Conservation (phyloP, 805 yeast genomes). For the Monosporozyma servazzii region DNA sequence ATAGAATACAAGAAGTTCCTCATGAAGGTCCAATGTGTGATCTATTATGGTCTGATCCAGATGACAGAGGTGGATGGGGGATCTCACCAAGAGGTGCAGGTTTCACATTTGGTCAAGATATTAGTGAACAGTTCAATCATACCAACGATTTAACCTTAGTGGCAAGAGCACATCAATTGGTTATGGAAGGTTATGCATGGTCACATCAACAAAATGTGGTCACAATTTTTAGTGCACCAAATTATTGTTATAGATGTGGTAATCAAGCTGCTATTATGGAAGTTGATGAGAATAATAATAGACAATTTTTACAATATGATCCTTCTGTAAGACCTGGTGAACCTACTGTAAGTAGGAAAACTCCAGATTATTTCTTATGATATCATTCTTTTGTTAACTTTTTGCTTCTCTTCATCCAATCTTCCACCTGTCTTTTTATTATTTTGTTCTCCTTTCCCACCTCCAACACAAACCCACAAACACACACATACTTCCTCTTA, state of each 20-base stretch:
- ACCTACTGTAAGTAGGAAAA: constrained; percentile 92
- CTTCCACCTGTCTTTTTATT: not conserved
- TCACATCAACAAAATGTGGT: constrained; percentile 90
- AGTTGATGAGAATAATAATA: constrained; percentile 86
- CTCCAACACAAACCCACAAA: not conserved
- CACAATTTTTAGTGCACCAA: constrained; percentile 91
- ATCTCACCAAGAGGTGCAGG: constrained; percentile 98
- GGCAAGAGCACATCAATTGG: constrained; percentile 93
- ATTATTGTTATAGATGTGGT: constrained; percentile 95
- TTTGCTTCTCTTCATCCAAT: not conserved
- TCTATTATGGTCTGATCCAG: constrained; percentile 93
- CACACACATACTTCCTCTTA: not conserved
- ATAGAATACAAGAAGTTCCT: constrained; percentile 92
- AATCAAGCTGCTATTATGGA: constrained; percentile 98
- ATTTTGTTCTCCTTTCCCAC: not conserved
- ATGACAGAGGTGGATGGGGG: constrained; percentile 97
- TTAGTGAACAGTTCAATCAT: constrained; percentile 87
- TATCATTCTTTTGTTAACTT: not conserved
- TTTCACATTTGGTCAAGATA: constrained; percentile 94
- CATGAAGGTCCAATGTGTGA: constrained; percentile 99
- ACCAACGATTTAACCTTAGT: constrained; percentile 74
- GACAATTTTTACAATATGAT: constrained; percentile 89
- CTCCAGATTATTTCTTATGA: constrained; percentile 91
- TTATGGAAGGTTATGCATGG: constrained; percentile 97
- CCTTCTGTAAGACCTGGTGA: constrained; percentile 97